Base-by-base conservation (phyloP, 805 yeast species). In the Candida andamanensis region DNA sequence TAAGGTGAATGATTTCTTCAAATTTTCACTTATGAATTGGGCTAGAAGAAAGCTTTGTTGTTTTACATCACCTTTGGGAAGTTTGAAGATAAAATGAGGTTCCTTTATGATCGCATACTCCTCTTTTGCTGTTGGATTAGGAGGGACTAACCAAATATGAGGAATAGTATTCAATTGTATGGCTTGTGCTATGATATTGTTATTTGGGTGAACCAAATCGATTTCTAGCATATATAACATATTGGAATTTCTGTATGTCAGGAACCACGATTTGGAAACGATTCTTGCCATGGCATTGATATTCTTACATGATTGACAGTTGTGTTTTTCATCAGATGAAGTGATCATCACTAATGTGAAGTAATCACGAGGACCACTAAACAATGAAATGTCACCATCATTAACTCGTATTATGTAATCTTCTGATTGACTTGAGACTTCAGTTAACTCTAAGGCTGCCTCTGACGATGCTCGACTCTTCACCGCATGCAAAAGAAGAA, bases 121-220 rank as follows among this genome's bases (percentile, higher is more conserved):
- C n/a, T n/a, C n/a, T n/a, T n/a, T n/a, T 31, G 27, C 41, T 19
- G 38, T 30, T 17, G 42, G 50, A 5, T 46, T 42, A 3, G 77
- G 81, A 3, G 87, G 86, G 34, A 74, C 67, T 2, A 81, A 58
- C 76, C 86, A 75, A n/a, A 80, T 42, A 37, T 75, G 78, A 1
- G 94, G 92, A 3, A 80, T 74, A 2, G 74, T 58, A 3, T 54
- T 54, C 35, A 82, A 46, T 3, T 58, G 51, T 32, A 78, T 44
- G 7, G 56, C 52, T 16, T 56, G 49, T 37, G 74, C 70, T 15
- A 70, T 45, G 3, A 51, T 46, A 8, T 56, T 37, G 42, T 78
- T 78, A 2, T 58, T 49, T 2, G 48, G 41, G 30, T 62, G 58
- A 5, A 47, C 45, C 19, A 76, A 68, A 37, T 81, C 89, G 9